Percentiles rank a stretch among this genome's conserved stretches.
Conservation (phyloP, 371 early-diverging fungal genomes). For the Conidiobolus incongruus region DNA sequence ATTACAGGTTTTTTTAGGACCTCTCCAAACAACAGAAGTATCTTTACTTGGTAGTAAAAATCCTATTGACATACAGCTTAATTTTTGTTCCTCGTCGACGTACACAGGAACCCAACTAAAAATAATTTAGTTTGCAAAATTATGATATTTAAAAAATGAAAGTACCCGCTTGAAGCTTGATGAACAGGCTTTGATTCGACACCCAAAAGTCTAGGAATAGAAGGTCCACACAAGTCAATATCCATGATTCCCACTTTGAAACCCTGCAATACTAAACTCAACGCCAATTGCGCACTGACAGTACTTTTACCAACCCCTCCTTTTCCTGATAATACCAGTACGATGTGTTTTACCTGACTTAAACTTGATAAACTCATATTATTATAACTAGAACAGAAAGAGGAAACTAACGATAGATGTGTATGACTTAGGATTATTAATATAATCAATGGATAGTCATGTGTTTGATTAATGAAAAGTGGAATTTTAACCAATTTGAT, state of each 20-base stretch:
- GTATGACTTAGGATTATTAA: no score
- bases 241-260: constrained; percentile 66
- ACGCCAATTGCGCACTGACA: constrained; percentile 35
- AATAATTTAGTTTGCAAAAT: background rate
- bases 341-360: constrained; percentile 29
- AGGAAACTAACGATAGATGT: no score
- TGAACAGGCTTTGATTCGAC: constrained; percentile 53
- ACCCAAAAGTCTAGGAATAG: constrained; percentile 64
- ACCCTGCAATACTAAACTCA: constrained; percentile 22
- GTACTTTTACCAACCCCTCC: constrained; percentile 91
- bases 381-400: no score
- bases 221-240: constrained; percentile 91
- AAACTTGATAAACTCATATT: constrained; percentile 10
- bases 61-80: constrained; percentile 68
- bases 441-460: no score
- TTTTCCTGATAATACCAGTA: constrained; percentile 82
- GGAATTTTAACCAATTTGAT: no score
- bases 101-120: constrained; percentile 76
- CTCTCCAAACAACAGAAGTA: constrained; percentile 89
- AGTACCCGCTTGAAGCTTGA: constrained; percentile 39
- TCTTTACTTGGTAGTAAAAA: constrained; percentile 57
- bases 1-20: constrained; percentile 71
- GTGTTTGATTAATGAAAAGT: no score
- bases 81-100: constrained; percentile 41
- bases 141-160: no score